Percentiles rank a stretch among this genome's conserved stretches.
Conservation (phyloP, 2,329 filamentous ascomycete genomes). For the Claviceps pusilla region DNA sequence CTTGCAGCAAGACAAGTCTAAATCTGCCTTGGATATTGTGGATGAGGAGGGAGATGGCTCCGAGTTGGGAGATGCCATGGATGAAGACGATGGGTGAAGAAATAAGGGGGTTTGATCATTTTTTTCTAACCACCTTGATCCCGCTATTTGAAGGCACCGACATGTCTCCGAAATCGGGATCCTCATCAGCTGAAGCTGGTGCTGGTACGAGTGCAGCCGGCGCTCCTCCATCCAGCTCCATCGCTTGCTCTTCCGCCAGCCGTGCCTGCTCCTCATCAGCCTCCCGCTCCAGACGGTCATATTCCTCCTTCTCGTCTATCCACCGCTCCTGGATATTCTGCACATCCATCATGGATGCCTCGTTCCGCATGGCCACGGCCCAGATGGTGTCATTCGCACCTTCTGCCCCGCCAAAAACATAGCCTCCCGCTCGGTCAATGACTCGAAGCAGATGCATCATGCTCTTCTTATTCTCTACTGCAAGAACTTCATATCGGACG, state of each 20-base stretch:
- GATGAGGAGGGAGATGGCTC: conserved; percentile 29
- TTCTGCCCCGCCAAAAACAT: conserved; percentile 80
- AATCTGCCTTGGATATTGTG: conserved; percentile 27
- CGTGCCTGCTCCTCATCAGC: conserved; percentile 63
- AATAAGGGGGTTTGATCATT: conserved; percentile 27
- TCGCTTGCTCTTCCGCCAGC: conserved; percentile 21
- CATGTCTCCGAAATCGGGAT: conserved; percentile 37
- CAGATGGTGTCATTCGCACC: conserved; percentile 94
- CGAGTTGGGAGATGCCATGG: conserved; percentile 26
- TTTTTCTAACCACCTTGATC: conserved; percentile 57
- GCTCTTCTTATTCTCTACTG: conserved; percentile 90
- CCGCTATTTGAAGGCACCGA: conserved; percentile 43
- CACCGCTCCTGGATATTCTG: conserved; percentile 90
- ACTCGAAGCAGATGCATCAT: conserved; percentile 86
- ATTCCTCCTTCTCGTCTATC: conserved; percentile 79
- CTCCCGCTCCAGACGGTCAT: conserved; percentile 64
- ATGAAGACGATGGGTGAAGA: conserved; percentile 28
- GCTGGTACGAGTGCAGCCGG: conserved; percentile 9
- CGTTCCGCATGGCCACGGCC: conserved; percentile 81
- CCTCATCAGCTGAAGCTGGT: conserved; percentile 14
- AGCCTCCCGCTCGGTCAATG: conserved; percentile 83
- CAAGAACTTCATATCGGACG: conserved; percentile 82
- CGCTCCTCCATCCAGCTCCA: conserved; percentile 20
- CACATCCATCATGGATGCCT: conserved; percentile 60
- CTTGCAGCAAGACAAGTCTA: conserved; percentile 19